Conservation (phyloP, 2,329 filamentous ascomycete genomes). For the Paraphoma chrysanthemicola region DNA sequence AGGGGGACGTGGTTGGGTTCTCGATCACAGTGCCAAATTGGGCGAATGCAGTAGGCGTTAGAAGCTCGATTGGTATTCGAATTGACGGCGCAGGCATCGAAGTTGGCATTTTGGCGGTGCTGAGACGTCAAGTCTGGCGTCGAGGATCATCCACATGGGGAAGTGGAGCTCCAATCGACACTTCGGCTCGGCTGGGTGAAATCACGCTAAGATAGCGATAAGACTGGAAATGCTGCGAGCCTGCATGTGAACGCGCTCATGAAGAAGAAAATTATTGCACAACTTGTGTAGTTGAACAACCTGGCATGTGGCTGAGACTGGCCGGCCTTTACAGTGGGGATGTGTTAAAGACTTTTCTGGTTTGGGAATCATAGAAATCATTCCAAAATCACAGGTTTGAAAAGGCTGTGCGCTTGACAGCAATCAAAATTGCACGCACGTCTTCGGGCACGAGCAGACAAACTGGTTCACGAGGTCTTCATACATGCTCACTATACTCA, state of each 20-base stretch:
- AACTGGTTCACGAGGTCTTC: no score
- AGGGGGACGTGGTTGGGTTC: constrained; percentile 67
- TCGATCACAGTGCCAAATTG: constrained; percentile 84
- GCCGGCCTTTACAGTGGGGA: no score
- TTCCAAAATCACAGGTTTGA: no score
- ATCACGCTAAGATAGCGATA: constrained; percentile 27
- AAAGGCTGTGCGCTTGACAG: no score
- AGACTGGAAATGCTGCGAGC: neutral
- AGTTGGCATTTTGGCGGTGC: constrained; percentile 40
- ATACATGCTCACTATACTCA: no score
- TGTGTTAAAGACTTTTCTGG: no score
- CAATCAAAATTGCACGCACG: no score
- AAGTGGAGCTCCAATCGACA: constrained; percentile 8
- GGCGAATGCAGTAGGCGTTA: constrained; percentile 73
- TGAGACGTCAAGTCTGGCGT: neutral
- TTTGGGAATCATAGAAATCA: no score
- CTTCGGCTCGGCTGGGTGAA: constrained; percentile 13
- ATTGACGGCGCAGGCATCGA: constrained; percentile 50
- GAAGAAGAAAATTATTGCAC: no score
- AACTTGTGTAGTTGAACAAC: no score
- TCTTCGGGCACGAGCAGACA: no score
- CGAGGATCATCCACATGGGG: constrained; percentile 4
- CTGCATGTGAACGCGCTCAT: neutral
- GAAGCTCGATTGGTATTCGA: constrained; percentile 65
- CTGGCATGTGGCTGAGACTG: no score